Base-by-base conservation (phyloP, 805 yeast genomes). In the Ogataea methanolica region DNA sequence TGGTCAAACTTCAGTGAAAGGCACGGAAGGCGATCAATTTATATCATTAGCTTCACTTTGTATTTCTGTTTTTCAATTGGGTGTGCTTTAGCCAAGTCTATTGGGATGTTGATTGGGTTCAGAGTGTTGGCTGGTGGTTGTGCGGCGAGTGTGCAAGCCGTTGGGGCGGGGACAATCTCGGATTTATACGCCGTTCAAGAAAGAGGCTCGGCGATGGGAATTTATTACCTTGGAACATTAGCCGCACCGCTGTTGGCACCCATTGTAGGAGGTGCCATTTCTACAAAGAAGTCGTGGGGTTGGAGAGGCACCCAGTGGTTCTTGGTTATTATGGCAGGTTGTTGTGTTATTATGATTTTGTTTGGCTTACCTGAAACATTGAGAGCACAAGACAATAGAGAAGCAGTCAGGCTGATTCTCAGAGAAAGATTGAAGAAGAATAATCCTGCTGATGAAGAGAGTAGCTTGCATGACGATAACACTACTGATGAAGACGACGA, bases 301-400 rank as follows among this genome's bases (percentile, higher is more conserved):
- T 89, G 96, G 96, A 73, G 96, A 61, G 87, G 92, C 2, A 86
- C 96, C 3, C 94, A 86, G 59, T 89, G 95, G 92, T 80, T 87
- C 45, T 68, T 87, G 65, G 86, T 84, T 16, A 83, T 85, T 29
- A 63, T 85, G 40, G 77, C 88, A 1, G 88, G 83, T 2, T 62
- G 73, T 14, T 74, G 76, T 42, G 69, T 75, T 23, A 21, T 79
- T 0, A 50, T 78, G 44, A 67, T 88, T 37, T 53, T 79, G 6
- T 72, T 85, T 41, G 68, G 75, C 5, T 68, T 89, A 16, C 97
- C 97, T 1, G 97, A 90, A 60, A 90, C 97, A 0, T 68, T 88
- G n/a, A 71, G 91, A 44, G 71, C 72, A 38, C 79, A 79, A 38
- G 88, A 83, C 44, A 80, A 80, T 16, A 68, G 76, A 52, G 80